Evolutionary conservation across 176 grass and related monocot genomes (phyloP).

Genomic region (Lolium perenne): DNA sequence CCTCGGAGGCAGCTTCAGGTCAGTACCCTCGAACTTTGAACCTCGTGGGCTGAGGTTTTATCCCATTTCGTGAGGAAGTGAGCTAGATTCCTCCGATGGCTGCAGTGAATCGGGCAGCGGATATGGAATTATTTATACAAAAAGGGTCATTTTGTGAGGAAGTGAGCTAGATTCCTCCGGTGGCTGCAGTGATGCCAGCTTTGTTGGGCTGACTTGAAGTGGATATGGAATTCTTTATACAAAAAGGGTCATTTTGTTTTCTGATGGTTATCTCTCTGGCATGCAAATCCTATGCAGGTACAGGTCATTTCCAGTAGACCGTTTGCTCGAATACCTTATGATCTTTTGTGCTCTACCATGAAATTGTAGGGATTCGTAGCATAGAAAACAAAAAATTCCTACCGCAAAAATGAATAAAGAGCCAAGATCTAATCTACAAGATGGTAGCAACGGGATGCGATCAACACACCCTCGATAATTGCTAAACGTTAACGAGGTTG

Average conservation of each 20-base stretch:
- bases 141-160: not conserved
- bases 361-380: too few species aligned
- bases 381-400: too few species aligned
- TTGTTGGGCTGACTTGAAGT: not conserved
- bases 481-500: too few species aligned
- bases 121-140: not conserved
- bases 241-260: not conserved
- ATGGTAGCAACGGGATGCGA: too few species aligned
- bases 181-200: conserved; percentile 36
- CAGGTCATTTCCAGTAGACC: conserved; percentile 35
- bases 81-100: not conserved
- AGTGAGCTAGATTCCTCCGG: too few species aligned
- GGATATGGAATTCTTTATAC: not conserved
- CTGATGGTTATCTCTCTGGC: not conserved
- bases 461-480: too few species aligned
- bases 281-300: conserved; percentile 39
- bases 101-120: conserved; percentile 61
- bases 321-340: conserved; percentile 73
- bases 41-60: not conserved
- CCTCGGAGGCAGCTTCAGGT: conserved; percentile 74
- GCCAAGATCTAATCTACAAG: too few species aligned
- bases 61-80: not conserved
- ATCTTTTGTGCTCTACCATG: conserved; percentile 54
- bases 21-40: too few species aligned
- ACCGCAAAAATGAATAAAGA: too few species aligned